Evolutionary conservation across 2,329 filamentous ascomycete species (phyloP).

Genomic region (Trichoderma atroviride): DNA sequence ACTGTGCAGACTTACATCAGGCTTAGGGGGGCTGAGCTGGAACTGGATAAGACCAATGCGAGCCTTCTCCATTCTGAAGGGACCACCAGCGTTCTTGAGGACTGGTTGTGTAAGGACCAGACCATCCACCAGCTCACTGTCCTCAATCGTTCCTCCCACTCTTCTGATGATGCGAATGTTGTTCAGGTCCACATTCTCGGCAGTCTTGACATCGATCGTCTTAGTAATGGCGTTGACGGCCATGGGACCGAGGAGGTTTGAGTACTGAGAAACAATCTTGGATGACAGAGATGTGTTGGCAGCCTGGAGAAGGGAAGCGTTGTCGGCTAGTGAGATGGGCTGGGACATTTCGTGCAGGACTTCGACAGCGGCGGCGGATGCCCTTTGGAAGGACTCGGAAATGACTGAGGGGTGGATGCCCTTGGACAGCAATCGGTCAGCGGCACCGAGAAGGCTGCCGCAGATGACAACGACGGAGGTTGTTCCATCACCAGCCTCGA

Average conservation of each 20-base stretch:
- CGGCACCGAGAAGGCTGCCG: conserved; percentile 89
- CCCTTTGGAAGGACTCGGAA: conserved; percentile 95
- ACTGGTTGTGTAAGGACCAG: conserved; percentile 90
- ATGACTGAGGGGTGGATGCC: conserved; percentile 97
- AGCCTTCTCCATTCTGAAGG: conserved; percentile 93
- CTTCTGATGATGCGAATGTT: conserved; percentile 98
- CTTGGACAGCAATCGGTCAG: conserved; percentile 87
- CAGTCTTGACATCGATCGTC: conserved; percentile 92
- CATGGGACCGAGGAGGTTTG: conserved; percentile 93
- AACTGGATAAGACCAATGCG: conserved; percentile 97
- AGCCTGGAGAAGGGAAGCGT: conserved; percentile 87
- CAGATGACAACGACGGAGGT: conserved; percentile 98
- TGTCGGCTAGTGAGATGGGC: conserved; percentile 86
- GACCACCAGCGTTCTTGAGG: conserved; percentile 90
- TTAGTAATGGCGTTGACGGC: conserved; percentile 95
- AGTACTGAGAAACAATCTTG: conserved; percentile 98
- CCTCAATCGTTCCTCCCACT: conserved; percentile 95
- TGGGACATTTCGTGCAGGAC: conserved; percentile 95
- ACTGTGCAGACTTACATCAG: conserved; percentile 70
- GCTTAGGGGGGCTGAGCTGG: conserved; percentile 96
- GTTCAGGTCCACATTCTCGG: conserved; percentile 93
- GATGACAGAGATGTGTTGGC: conserved; percentile 96
- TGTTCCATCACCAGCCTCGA: conserved; percentile 97
- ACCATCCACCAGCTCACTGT: conserved; percentile 95
- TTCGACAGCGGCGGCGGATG: conserved; percentile 83